Evolutionary conservation across 1,139 yeast species (phyloP).

Genomic region (Tardiomyces blankii): DNA sequence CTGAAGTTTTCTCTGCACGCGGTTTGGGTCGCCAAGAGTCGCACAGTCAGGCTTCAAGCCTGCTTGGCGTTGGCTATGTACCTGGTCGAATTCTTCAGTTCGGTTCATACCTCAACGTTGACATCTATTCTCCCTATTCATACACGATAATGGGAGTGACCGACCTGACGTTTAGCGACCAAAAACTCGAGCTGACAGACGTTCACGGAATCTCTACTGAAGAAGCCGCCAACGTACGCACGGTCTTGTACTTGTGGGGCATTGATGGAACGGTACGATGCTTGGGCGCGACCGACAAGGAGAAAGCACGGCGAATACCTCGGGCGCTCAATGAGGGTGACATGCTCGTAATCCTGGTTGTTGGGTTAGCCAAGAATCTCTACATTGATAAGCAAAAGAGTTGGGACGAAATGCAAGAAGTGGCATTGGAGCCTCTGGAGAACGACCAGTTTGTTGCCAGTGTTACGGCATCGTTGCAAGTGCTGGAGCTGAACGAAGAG

Average conservation of each 20-base stretch:
- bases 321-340: too few species aligned
- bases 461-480: conserved; percentile 7
- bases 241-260: not conserved
- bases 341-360: conserved; percentile 6
- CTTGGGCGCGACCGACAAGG: too few species aligned
- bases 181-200: not conserved
- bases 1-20: not conserved
- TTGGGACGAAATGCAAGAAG: conserved; percentile 25
- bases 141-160: conserved; percentile 2
- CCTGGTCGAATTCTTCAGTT: not conserved
- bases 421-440: conserved; percentile 4
- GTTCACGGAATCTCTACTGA: not conserved
- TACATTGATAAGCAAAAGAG: conserved; percentile 18
- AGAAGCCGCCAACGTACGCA: not conserved
- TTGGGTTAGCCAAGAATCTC: conserved; percentile 11
- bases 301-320: too few species aligned
- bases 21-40: too few species aligned
- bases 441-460: conserved; percentile 1
- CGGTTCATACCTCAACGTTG: not conserved
- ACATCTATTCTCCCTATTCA: conserved; percentile 2
- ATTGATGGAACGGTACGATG: too few species aligned
- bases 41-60: not conserved
- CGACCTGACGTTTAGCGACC: conserved; percentile 1
- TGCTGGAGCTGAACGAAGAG: conserved; percentile 17
- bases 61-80: not conserved